These are phyloP conservation scores for Diaporthe caulivora DNA, from an alignment of 2,329 filamentous ascomycete species.

Conservation along the genomic window DNA sequence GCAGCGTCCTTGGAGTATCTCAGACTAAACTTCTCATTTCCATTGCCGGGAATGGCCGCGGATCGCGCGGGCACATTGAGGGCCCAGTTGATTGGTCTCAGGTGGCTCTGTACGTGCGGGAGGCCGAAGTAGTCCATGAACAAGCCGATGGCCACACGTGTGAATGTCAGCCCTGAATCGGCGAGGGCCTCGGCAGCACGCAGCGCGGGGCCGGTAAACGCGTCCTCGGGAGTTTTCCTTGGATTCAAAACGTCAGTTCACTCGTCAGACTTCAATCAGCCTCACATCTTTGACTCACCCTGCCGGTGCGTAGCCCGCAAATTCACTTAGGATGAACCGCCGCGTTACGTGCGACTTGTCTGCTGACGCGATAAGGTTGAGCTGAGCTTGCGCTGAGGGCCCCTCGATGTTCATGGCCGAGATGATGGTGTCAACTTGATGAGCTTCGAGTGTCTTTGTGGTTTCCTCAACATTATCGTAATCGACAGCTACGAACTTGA, in stretches of 20 bases:
- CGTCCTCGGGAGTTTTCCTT: not conserved
- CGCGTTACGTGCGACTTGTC: not conserved
- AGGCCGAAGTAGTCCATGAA: not conserved
- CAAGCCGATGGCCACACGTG: not conserved
- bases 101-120: not conserved
- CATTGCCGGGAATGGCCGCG: not conserved
- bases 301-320: not conserved
- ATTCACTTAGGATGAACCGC: not conserved
- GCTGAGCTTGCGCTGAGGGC: not conserved
- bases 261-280: not conserved
- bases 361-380: not conserved
- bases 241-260: not conserved
- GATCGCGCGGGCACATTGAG: not conserved
- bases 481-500: not conserved
- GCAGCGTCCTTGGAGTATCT: not conserved
- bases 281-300: not conserved
- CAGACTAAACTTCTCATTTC: not conserved
- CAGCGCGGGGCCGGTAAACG: not conserved
- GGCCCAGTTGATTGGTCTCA: not conserved
- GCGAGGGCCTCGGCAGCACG: not conserved
- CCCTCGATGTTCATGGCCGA: not conserved
- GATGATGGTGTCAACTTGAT: not conserved
- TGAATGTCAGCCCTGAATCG: not conserved
- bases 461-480: not conserved
- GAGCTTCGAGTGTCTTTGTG: not conserved